A percentile compares a stretch with the other conserved stretches of the same genome.
Evolutionary conservation across 805 yeast species (phyloP).

Genomic region (Henningerozyma blattae): DNA sequence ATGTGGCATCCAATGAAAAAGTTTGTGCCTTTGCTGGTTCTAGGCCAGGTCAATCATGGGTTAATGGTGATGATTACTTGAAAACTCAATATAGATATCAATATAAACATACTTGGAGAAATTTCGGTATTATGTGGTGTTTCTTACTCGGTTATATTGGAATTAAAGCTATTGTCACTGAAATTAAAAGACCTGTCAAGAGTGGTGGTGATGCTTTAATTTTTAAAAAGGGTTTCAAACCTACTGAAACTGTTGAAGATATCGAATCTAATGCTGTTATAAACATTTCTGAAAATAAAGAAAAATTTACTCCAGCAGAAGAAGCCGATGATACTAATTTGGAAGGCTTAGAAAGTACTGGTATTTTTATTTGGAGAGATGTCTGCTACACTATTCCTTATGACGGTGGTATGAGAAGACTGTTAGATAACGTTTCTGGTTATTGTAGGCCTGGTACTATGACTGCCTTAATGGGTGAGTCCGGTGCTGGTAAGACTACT

Average conservation of each 20-base stretch:
- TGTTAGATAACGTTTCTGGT: conserved; percentile 35
- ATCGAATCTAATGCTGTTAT: conserved; percentile 10
- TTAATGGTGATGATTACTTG: conserved; percentile 52
- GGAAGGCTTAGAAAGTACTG: conserved; percentile 19
- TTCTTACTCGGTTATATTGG: conserved; percentile 20
- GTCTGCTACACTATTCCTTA: conserved; percentile 25
- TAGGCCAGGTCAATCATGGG: conserved; percentile 36
- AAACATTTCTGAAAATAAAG: conserved; percentile 8
- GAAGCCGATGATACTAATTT: conserved; percentile 8
- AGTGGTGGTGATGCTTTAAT: conserved; percentile 31
- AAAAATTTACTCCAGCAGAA: conserved; percentile 7
- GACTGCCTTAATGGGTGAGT: conserved; percentile 54
- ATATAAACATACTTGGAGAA: conserved; percentile 65
- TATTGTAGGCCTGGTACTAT: conserved; percentile 42
- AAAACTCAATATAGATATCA: conserved; percentile 35
- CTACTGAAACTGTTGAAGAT: conserved; percentile 4
- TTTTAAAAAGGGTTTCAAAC: conserved; percentile 39
- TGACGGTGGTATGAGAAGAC: conserved; percentile 35
- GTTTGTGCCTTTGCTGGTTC: conserved; percentile 58
- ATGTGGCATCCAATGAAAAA: conserved; percentile 22
- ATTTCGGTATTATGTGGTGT: conserved; percentile 55
- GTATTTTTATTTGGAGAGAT: conserved; percentile 24
- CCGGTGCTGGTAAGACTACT: conserved; percentile 57
- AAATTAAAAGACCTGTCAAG: conserved; percentile 14
- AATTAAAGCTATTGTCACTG: conserved; percentile 13